Evolutionary conservation across 768 basidiomycete species (phyloP).

Genomic region (Arthromyces matolae): DNA sequence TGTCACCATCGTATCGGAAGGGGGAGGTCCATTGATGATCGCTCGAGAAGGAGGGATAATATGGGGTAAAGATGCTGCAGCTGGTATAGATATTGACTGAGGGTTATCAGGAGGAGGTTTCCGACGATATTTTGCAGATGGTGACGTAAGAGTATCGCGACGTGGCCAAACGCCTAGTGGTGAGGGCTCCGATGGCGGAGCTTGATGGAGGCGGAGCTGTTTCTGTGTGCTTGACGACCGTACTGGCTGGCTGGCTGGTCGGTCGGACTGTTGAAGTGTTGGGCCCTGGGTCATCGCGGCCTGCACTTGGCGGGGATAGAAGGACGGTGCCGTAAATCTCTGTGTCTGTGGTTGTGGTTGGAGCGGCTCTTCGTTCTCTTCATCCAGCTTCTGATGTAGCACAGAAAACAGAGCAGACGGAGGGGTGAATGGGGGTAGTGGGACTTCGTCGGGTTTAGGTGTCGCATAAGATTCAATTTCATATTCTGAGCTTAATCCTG

Average conservation of each 20-base stretch:
- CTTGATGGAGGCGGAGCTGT: constrained; percentile 15
- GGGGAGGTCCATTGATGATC: neutral
- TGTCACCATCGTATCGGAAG: neutral
- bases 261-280: neutral
- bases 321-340: constrained; percentile 19
- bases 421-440: constrained; percentile 18
- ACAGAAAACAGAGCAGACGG: constrained; percentile 10
- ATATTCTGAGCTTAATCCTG: constrained; percentile 40
- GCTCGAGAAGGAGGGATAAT: neutral
- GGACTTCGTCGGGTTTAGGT: constrained; percentile 17
- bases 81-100: neutral
- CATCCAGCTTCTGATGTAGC: constrained; percentile 6
- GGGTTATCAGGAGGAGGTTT: constrained; percentile 13
- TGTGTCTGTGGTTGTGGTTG: constrained; percentile 11
- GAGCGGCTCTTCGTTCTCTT: constrained; percentile 4
- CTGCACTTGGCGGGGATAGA: constrained; percentile 31
- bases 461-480: constrained; percentile 47
- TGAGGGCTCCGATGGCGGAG: constrained; percentile 33
- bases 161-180: constrained; percentile 56
- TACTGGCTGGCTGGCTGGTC: neutral
- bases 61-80: neutral
- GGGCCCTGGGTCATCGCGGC: constrained; percentile 9
- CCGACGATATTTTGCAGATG: constrained; percentile 28
- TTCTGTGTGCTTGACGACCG: constrained; percentile 16
- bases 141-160: constrained; percentile 34